phyloP scores from a whole-genome alignment of 106 monocot species.

The Alisma plantagoaquatica region DNA sequence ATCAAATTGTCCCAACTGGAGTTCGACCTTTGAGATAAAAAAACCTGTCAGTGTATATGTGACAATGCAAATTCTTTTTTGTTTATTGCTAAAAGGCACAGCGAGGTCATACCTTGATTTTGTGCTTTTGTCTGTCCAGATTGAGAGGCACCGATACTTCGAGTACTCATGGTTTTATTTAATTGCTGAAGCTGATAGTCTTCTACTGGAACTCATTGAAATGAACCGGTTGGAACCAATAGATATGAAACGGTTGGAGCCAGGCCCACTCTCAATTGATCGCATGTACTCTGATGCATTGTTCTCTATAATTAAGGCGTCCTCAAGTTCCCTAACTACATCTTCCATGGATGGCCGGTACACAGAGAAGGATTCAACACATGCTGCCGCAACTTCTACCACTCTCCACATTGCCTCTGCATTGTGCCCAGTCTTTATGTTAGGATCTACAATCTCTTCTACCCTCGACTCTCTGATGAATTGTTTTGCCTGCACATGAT shows the following conservation, averaged over 20 bases:
- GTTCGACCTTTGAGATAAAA: too few relatives aligned
- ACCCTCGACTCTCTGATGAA: slow-evolving; percentile 49
- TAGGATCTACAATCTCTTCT: slow-evolving; percentile 57
- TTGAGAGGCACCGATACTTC: too few relatives aligned
- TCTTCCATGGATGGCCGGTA: slow-evolving; percentile 46
- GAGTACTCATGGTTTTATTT: too few relatives aligned
- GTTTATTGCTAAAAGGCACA: too few relatives aligned
- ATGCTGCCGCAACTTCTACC: slow-evolving; percentile 33
- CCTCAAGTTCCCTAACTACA: slow-evolving; percentile 51
- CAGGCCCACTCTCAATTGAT: slow-evolving; percentile 44
- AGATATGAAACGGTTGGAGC: slow-evolving; percentile 37
- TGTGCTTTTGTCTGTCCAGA: too few relatives aligned
- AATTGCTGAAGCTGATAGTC: too few relatives aligned
- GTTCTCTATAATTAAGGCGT: slow-evolving; percentile 56
- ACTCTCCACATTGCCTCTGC: slow-evolving; percentile 58
- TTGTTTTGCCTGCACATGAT: slow-evolving; percentile 43
- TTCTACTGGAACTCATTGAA: too few relatives aligned
- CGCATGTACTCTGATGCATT: slow-evolving; percentile 67
- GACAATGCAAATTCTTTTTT: too few relatives aligned
- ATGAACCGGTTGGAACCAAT: too few relatives aligned
- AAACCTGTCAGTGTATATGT: too few relatives aligned
- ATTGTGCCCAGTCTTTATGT: slow-evolving; percentile 33
- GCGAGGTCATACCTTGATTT: too few relatives aligned
- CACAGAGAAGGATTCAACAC: slow-evolving; percentile 35
- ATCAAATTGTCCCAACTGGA: too few relatives aligned